A percentile compares a stretch with the other conserved stretches of the same genome.
Conservation (phyloP, 1,284 basidiomycete species). For the Cryptococcus floricola region DNA sequence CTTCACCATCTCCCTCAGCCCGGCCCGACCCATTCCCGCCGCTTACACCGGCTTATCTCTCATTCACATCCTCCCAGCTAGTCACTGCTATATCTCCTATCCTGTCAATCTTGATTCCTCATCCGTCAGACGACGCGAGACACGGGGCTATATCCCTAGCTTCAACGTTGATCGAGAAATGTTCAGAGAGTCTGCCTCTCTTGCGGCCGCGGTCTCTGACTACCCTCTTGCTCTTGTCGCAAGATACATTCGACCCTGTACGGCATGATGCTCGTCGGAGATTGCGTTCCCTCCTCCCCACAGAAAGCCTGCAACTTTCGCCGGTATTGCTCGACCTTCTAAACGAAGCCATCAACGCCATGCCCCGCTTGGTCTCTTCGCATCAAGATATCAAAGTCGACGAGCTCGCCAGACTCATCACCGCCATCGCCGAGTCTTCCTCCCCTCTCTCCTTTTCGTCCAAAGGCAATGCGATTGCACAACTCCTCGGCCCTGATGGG, state of each 20-base stretch:
- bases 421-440: conserved; percentile 62
- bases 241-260: conserved; percentile 64
- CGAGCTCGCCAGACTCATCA: conserved; percentile 63
- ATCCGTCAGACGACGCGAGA: conserved; percentile 45
- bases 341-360: conserved; percentile 61
- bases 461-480: conserved; percentile 53
- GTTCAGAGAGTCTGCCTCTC: conserved; percentile 67
- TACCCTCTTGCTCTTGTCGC: conserved; percentile 50
- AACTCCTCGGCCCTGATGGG: conserved; percentile 72
- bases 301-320: conserved; percentile 47
- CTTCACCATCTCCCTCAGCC: conserved; percentile 4
- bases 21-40: conserved; percentile 37
- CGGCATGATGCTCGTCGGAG: conserved; percentile 53
- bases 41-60: conserved; percentile 45
- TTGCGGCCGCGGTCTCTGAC: conserved; percentile 59
- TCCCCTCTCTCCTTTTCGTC: conserved; percentile 15
- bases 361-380: conserved; percentile 69
- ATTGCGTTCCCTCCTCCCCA: conserved; percentile 58
- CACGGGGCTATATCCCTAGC: conserved; percentile 51
- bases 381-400: conserved; percentile 67
- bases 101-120: conserved; percentile 30
- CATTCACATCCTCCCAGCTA: conserved; percentile 46
- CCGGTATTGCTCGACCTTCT: conserved; percentile 35
- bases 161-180: conserved; percentile 57
- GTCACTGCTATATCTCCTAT: conserved; percentile 41